These are phyloP conservation scores for Trichosporon sp. DNA, from an alignment of 1,284 basidiomycete genomes.

Conservation along the genomic window DNA sequence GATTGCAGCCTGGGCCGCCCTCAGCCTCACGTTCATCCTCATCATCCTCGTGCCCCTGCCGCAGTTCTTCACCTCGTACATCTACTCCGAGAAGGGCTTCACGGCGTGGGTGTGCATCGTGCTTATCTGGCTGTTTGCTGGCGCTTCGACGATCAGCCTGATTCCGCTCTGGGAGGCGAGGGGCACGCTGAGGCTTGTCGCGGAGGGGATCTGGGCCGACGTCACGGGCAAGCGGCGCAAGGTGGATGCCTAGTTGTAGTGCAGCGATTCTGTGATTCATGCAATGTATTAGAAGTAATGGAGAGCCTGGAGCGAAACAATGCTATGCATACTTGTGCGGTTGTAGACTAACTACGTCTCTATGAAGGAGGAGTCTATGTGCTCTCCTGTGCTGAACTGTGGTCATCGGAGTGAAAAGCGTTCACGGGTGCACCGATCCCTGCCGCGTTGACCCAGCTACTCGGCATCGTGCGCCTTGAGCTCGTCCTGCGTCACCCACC, in stretches of 20 bases:
- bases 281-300: not conserved
- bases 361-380: no score
- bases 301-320: no score
- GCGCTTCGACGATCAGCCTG: constrained; percentile 69
- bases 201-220: constrained; percentile 12
- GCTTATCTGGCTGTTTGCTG: constrained; percentile 76
- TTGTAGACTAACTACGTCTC: no score
- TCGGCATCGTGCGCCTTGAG: not conserved
- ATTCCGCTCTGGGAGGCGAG: constrained; percentile 81
- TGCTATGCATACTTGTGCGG: no score
- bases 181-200: constrained; percentile 59
- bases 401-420: no score
- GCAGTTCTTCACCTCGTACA: constrained; percentile 70
- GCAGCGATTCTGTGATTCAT: not conserved
- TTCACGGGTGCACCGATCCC: no score
- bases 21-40: constrained; percentile 54
- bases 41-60: constrained; percentile 69
- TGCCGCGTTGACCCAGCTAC: no score
- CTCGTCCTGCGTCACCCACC: not conserved
- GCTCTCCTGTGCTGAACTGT: no score
- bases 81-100: constrained; percentile 65
- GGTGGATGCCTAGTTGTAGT: not conserved
- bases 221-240: not conserved
- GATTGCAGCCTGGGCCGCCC: constrained; percentile 68
- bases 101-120: constrained; percentile 63